Percentiles rank a stretch among this genome's conserved stretches.
These are phyloP conservation scores for Dothiorella sarmentorum DNA, from an alignment of 2,329 filamentous ascomycete genomes.

Conservation along the genomic window DNA sequence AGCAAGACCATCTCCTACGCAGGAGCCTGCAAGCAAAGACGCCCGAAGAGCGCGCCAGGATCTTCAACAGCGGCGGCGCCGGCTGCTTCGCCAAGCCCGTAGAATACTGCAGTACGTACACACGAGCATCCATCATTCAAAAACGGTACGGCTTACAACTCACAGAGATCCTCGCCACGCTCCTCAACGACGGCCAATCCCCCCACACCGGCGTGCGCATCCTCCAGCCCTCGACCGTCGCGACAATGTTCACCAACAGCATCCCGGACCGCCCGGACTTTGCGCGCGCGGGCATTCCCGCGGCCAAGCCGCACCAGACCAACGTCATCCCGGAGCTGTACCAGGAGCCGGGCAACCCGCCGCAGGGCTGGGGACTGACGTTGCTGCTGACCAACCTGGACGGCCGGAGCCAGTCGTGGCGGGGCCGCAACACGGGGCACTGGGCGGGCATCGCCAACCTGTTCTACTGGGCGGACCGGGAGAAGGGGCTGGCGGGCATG, in stretches of 20 bases:
- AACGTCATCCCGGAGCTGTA: slow-evolving; percentile 52
- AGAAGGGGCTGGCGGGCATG: slow-evolving; percentile 52
- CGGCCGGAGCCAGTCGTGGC: not conserved
- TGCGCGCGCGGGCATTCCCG: slow-evolving; percentile 42
- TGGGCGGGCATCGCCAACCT: slow-evolving; percentile 61
- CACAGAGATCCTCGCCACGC: slow-evolving; percentile 55
- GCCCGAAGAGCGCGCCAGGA: slow-evolving; percentile 41
- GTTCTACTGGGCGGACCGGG: slow-evolving; percentile 62
- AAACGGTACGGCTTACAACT: slow-evolving; percentile 11
- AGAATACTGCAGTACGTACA: slow-evolving; percentile 56
- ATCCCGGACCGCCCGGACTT: slow-evolving; percentile 55
- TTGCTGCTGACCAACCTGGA: slow-evolving; percentile 51
- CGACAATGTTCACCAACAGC: slow-evolving; percentile 64
- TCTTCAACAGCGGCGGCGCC: slow-evolving; percentile 60
- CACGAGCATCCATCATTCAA: slow-evolving; percentile 22
- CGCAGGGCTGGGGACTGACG: slow-evolving; percentile 63
- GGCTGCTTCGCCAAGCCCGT: slow-evolving; percentile 58
- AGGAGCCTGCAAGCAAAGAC: slow-evolving; percentile 45
- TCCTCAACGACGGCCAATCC: slow-evolving; percentile 63
- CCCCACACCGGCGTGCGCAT: slow-evolving; percentile 55
- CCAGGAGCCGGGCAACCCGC: slow-evolving; percentile 44
- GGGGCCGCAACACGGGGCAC: slow-evolving; percentile 43
- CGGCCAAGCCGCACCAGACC: slow-evolving; percentile 49
- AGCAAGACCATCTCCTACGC: slow-evolving; percentile 51
- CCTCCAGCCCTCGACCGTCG: slow-evolving; percentile 55